phyloP scores from a whole-genome alignment of 768 basidiomycete genomes.

The Auriscalpium orientale region DNA sequence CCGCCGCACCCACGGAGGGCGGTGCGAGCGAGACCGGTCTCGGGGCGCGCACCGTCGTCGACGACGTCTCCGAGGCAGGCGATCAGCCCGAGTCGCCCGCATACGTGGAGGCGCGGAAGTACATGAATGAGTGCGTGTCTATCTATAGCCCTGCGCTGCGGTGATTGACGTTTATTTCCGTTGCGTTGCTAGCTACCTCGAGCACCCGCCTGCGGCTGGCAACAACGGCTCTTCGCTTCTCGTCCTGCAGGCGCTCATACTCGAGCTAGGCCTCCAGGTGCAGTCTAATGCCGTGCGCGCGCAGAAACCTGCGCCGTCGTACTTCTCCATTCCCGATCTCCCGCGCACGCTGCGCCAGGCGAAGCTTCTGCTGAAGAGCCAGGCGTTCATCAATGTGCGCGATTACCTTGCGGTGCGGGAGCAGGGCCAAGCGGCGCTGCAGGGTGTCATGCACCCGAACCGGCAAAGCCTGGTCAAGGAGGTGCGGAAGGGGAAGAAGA shows the following conservation, averaged over 20 bases:
- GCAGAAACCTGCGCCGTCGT: slow-evolving; percentile 22
- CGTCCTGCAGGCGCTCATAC: slow-evolving; percentile 64
- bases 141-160: neutral
- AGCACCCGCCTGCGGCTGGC: slow-evolving; percentile 34
- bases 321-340: slow-evolving; percentile 34
- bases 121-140: slow-evolving; percentile 51
- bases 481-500: slow-evolving; percentile 36
- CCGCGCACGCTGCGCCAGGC: slow-evolving; percentile 60
- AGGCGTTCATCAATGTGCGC: slow-evolving; percentile 62
- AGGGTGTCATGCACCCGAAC: slow-evolving; percentile 53
- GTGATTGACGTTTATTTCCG: slow-evolving; percentile 6
- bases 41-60: slow-evolving; percentile 38
- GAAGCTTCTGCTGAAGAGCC: slow-evolving; percentile 56
- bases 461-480: slow-evolving; percentile 54
- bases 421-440: slow-evolving; percentile 56
- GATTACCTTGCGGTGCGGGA: slow-evolving; percentile 65
- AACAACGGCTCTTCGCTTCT: slow-evolving; percentile 44
- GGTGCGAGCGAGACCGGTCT: slow-evolving; percentile 15
- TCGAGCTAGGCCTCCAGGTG: slow-evolving; percentile 58
- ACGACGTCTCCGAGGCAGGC: slow-evolving; percentile 41
- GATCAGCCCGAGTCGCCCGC: slow-evolving; percentile 27
- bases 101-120: slow-evolving; percentile 53
- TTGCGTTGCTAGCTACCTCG: slow-evolving; percentile 38
- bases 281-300: slow-evolving; percentile 1
- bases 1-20: neutral